A percentile compares a stretch with the other conserved stretches of the same genome.
phyloP scores from a whole-genome alignment of 164 flowering plant genomes.

The Santalum album region DNA sequence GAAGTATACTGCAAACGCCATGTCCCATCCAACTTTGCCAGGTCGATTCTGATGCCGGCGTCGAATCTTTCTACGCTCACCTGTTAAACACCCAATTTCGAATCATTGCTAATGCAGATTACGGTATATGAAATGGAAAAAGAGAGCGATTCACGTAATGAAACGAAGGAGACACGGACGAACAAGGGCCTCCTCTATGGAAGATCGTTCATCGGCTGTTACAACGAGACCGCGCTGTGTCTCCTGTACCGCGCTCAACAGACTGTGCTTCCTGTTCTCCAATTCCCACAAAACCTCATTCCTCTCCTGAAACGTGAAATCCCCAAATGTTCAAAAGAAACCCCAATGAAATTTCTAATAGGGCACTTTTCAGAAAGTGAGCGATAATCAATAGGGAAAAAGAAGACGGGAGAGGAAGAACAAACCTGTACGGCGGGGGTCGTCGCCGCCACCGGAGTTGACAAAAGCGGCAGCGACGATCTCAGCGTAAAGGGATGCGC shows the following conservation, averaged over 20 bases:
- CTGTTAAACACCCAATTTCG: constrained; percentile 17
- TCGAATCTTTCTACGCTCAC: constrained; percentile 60
- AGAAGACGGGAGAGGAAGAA: no score
- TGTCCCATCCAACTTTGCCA: constrained; percentile 74
- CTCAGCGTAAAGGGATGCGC: no score
- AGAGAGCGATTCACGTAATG: neutral
- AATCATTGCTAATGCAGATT: neutral
- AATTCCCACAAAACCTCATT: constrained; percentile 18
- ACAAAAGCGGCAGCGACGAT: no score
- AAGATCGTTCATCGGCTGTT: constrained; percentile 61
- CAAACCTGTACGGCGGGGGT: no score
- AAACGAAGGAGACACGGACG: constrained; percentile 5
- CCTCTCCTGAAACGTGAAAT: constrained; percentile 8
- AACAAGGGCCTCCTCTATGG: constrained; percentile 82
- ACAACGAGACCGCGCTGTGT: constrained; percentile 69
- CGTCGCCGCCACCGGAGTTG: no score
- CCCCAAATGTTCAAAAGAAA: no score
- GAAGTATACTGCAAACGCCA: constrained; percentile 97
- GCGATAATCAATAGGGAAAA: no score
- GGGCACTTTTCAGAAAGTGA: no score
- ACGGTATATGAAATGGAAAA: neutral
- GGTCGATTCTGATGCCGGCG: constrained; percentile 45
- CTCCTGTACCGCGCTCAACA: constrained; percentile 58
- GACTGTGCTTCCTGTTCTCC: constrained; percentile 53
- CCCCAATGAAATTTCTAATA: no score